Evolutionary conservation across 2,329 filamentous ascomycete genomes (phyloP), one percentile per base, ranked within the genome.

Genomic region (Scorias spongiosa): DNA sequence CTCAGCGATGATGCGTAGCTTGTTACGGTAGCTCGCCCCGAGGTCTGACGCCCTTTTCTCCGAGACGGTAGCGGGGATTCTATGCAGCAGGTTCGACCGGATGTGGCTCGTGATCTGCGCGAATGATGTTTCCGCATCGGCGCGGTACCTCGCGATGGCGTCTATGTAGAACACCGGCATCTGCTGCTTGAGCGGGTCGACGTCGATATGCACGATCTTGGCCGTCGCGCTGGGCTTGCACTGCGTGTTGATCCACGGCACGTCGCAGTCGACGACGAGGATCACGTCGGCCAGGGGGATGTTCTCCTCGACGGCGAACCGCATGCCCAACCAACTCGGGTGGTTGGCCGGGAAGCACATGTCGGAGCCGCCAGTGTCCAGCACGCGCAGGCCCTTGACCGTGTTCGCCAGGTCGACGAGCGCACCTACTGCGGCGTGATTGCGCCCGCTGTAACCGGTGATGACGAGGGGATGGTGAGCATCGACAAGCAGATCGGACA

Each of bases 211-310:
- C 45, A 75, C 71, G 49, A 83, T 74, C 46, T 69, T 75, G 2
- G 77, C 72, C 6, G 66, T 63, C 1, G 66, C 60, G 2, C 66
- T 69, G 0, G 79, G 79, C 39, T 71, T 70, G 63, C 74, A 79
- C 48, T 78, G 76, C 0, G 85, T 91, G n/a, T 81, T 79, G 44
- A 95, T 87, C 86, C 87, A 95, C 0, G 88, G 88, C 0, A 94
- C 86, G 57, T 95, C 88, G 50, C 86, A 93, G 61, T 95, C 83
- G 18, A 93, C 58, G 2, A 94, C 80, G 1, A 95, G 52, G 46
- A 95, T 93, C 10, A 86, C 75, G 59, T 95, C 89, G 0, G 88
- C 85, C 0, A 76, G 76, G 46, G 71, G 74, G 57, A 94, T 84
- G 37, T 71, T 69, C 2, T 84, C 76, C 42, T 93, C 82, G 2